Conservation (phyloP, 768 basidiomycete genomes). For the Cyclocybe aegerita region DNA sequence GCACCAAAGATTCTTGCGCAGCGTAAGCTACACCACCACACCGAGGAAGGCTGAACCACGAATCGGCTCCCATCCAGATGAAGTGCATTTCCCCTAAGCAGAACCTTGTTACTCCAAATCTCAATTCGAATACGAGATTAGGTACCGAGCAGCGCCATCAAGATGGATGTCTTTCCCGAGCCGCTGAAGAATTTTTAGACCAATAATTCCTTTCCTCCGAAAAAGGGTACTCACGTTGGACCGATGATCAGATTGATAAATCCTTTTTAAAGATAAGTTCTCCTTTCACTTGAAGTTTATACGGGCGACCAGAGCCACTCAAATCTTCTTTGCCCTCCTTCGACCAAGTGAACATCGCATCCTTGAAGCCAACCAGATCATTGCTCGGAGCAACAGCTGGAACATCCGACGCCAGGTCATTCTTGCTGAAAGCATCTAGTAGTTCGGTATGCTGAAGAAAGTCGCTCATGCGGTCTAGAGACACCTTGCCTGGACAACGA, state of each 20-base stretch:
- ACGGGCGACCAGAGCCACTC: conserved; percentile 43
- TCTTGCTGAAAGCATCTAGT: conserved; percentile 36
- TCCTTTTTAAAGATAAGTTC: conserved; percentile 53
- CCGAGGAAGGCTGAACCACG: conserved; percentile 68
- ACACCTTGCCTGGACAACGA: conserved; percentile 51
- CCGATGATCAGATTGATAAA: conserved; percentile 56
- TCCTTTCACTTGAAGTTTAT: conserved; percentile 47
- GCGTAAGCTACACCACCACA: conserved; percentile 69
- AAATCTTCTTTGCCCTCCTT: conserved; percentile 27
- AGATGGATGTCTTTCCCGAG: conserved; percentile 58
- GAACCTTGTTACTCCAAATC: conserved; percentile 1
- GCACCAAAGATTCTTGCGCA: conserved; percentile 79
- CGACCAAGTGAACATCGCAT: conserved; percentile 57
- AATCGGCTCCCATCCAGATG: conserved; percentile 41
- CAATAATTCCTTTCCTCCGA: background rate
- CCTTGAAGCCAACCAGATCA: conserved; percentile 38
- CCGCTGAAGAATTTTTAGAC: conserved; percentile 18
- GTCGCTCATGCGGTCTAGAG: conserved; percentile 50
- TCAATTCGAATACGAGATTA: background rate
- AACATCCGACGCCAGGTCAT: conserved; percentile 1
- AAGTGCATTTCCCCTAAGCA: conserved; percentile 60
- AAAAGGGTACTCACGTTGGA: conserved; percentile 33
- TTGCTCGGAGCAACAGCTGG: conserved; percentile 18
- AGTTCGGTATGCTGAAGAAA: conserved; percentile 46
- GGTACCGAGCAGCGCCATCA: conserved; percentile 53